Conservation (phyloP, 148 eudicot genomes). For the Rhododendron ovatum region DNA sequence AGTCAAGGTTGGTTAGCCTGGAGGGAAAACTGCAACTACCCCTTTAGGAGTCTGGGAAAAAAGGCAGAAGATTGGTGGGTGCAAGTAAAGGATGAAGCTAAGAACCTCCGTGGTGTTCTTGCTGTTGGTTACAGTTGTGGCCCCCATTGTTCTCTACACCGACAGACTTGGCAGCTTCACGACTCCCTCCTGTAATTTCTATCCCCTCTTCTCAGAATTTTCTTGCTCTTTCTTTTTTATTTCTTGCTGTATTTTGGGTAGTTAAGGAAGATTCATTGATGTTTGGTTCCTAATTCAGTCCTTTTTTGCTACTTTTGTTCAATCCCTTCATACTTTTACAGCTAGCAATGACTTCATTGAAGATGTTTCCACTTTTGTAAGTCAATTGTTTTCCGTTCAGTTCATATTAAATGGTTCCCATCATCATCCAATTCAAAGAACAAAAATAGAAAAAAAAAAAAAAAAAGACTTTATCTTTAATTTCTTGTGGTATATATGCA, state of each 20-base stretch:
- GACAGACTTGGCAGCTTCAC: constrained; percentile 49
- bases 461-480: neutral
- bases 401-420: neutral
- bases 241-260: neutral
- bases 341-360: constrained; percentile 38
- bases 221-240: neutral
- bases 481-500: constrained; percentile 21
- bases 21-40: neutral
- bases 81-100: constrained; percentile 32
- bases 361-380: constrained; percentile 56
- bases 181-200: constrained; percentile 31
- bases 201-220: neutral
- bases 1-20: neutral
- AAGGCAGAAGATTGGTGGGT: neutral
- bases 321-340: constrained; percentile 19
- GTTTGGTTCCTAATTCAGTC: neutral
- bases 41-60: neutral
- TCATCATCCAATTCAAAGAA: neutral
- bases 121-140: constrained; percentile 64
- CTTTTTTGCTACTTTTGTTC: neutral
- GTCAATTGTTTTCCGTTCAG: constrained; percentile 7
- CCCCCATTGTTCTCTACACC: constrained; percentile 76
- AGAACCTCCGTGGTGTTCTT: constrained; percentile 44
- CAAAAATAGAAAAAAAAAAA: neutral
- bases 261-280: neutral